Base-by-base conservation (phyloP, 2,329 filamentous ascomycete genomes). In the Beauveria medogensis region DNA sequence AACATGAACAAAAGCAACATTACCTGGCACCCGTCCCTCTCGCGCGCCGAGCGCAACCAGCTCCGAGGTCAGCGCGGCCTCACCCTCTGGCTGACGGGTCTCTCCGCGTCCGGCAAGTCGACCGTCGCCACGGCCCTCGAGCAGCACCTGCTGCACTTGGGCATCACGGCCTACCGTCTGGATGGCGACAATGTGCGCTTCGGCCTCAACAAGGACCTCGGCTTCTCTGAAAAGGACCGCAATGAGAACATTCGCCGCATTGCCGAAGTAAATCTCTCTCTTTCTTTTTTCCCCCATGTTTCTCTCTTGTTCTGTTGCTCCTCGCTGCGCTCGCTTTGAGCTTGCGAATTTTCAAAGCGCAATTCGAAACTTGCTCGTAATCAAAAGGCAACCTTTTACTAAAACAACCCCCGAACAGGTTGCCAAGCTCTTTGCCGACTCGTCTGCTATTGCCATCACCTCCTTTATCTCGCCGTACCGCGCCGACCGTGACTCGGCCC, bases 181-280 rank as follows among this genome's bases (percentile, higher is more conserved):
- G 94, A 99, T 77, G 94, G 93, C 70, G 94, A 99, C 83, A 99
- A 99, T 77, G 89, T 99, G 67, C 93, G 94, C 64, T 97, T 97
- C 79, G 94, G 94, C 18, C 83, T 99, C 67, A 99, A 97, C 85
- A 96, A 95, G 78, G 93, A 97, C 79, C 84, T 99, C 12, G 93
- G 93, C 18, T 99, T 97, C 81, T 89, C 86, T 65, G 93, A 96
- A 72, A 85, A 86, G 72, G 92, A 97, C 80, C 87, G 94, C 68
- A 95, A 93, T 73, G 94, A 99, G 82, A 99, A 99, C 80, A 99
- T 99, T 73, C 87, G 94, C 63, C 87, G 94, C 65, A 97, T 99
- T 70, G 91, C 90, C 59, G 93, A 99, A 82, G 58, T 60, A 26
- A 20, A 30, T 55, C 51, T 40, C n/a, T 18, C 20, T 52, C 30